Conservation (phyloP, 2,329 filamentous ascomycete genomes). For the Trichoderma cornu-damae region DNA sequence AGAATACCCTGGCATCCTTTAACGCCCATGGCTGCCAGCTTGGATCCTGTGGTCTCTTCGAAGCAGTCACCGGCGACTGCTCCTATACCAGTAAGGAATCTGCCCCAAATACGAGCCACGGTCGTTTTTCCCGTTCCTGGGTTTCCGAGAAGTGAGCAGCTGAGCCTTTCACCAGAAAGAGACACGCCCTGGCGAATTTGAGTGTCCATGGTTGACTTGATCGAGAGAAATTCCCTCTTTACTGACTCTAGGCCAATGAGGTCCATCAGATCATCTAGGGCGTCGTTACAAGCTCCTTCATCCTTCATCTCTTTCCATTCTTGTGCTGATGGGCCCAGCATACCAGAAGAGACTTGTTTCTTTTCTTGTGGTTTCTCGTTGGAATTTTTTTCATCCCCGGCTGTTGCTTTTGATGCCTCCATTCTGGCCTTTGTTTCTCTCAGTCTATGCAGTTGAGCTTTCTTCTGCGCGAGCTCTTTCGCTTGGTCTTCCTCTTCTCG, state of each 20-base stretch:
- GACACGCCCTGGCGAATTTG: conserved; percentile 52
- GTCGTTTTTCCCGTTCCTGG: conserved; percentile 80
- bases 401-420: conserved; percentile 11
- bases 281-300: conserved; percentile 46
- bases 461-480: conserved; percentile 41
- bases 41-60: conserved; percentile 63
- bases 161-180: conserved; percentile 54
- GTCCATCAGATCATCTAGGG: conserved; percentile 59
- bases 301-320: conserved; percentile 62
- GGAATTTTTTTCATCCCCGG: conserved; percentile 11
- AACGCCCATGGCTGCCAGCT: conserved; percentile 59
- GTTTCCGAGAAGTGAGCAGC: conserved; percentile 62
- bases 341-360: background rate
- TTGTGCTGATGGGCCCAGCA: conserved; percentile 32
- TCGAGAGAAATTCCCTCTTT: conserved; percentile 56
- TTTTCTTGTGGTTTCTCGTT: background rate
- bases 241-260: conserved; percentile 69
- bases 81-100: conserved; percentile 57
- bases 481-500: conserved; percentile 42
- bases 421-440: conserved; percentile 28
- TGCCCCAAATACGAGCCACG: conserved; percentile 63
- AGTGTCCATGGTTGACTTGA: conserved; percentile 60
- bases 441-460: conserved; percentile 42
- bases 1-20: conserved; percentile 49
- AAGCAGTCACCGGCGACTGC: conserved; percentile 57